phyloP scores from a whole-genome alignment of 2,329 filamentous ascomycete genomes.

The Diaporthe australafricana region DNA sequence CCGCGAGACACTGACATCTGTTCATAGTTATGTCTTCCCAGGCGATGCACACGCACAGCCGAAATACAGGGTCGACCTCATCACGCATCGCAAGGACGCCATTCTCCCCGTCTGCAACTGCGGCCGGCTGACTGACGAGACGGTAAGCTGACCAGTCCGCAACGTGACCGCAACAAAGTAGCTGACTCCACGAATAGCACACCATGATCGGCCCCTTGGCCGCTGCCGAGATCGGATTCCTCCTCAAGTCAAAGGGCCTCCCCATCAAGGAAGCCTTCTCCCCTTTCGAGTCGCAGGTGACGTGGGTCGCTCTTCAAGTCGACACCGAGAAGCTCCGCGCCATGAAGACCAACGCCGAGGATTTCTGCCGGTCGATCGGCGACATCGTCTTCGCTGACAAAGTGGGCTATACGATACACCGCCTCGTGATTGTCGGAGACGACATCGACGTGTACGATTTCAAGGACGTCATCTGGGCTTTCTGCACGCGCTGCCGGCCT shows the following conservation, averaged over 20 bases:
- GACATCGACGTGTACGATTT: constrained; percentile 60
- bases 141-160: constrained; percentile 40
- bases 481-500: constrained; percentile 59
- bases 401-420: constrained; percentile 55
- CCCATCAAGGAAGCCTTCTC: constrained; percentile 57
- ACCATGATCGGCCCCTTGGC: constrained; percentile 55
- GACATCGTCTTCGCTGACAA: constrained; percentile 57
- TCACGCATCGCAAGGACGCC: constrained; percentile 59
- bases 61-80: constrained; percentile 56
- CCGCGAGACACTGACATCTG: not conserved
- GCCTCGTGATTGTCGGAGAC: constrained; percentile 58
- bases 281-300: constrained; percentile 59
- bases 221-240: constrained; percentile 54
- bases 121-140: constrained; percentile 58
- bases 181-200: constrained; percentile 38
- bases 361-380: constrained; percentile 54
- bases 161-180: not conserved
- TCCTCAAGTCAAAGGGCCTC: constrained; percentile 50
- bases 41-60: constrained; percentile 53
- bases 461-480: constrained; percentile 62
- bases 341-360: constrained; percentile 59
- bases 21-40: constrained; percentile 49
- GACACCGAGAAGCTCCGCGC: constrained; percentile 67
- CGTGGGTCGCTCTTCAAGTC: constrained; percentile 64
- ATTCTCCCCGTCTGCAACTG: constrained; percentile 61